Conservation (phyloP, 2,329 filamentous ascomycete genomes). For the Sporothrix protearum region DNA sequence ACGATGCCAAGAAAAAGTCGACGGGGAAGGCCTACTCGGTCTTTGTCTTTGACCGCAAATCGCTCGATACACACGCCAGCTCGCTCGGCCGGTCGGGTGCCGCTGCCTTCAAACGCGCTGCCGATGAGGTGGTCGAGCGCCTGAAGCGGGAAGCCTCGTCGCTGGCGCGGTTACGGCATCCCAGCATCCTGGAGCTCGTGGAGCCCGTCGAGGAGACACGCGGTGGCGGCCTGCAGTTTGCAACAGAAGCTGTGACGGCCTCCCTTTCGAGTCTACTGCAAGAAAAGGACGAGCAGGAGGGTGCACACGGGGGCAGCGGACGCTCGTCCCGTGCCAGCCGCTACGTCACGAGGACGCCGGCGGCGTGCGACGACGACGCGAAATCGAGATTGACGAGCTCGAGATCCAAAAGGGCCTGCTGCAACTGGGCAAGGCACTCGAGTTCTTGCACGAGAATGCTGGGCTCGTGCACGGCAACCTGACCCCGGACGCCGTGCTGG, state of each 20-base stretch:
- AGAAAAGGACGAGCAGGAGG: constrained; percentile 87
- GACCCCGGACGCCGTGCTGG: constrained; percentile 86
- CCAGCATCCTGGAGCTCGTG: constrained; percentile 84
- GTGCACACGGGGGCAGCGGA: constrained; percentile 42
- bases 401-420: constrained; percentile 96
- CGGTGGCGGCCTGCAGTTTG: constrained; percentile 89
- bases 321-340: constrained; percentile 66
- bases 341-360: constrained; percentile 78
- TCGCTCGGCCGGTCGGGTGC: constrained; percentile 61
- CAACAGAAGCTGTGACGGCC: constrained; percentile 84
- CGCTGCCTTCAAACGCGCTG: constrained; percentile 69
- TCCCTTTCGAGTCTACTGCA: constrained; percentile 78
- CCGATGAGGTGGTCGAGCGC: constrained; percentile 87
- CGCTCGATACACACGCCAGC: constrained; percentile 64
- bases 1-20: constrained; percentile 94
- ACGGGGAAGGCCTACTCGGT: constrained; percentile 85
- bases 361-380: constrained; percentile 67
- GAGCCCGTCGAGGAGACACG: constrained; percentile 95
- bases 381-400: constrained; percentile 91
- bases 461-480: constrained; percentile 84
- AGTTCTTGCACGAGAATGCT: constrained; percentile 31
- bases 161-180: constrained; percentile 82
- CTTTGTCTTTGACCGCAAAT: constrained; percentile 91
- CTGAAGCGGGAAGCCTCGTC: constrained; percentile 89
- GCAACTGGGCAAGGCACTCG: constrained; percentile 56